These are phyloP conservation scores for Senna tora DNA, from an alignment of 306 rosid genomes.

Conservation along the genomic window DNA sequence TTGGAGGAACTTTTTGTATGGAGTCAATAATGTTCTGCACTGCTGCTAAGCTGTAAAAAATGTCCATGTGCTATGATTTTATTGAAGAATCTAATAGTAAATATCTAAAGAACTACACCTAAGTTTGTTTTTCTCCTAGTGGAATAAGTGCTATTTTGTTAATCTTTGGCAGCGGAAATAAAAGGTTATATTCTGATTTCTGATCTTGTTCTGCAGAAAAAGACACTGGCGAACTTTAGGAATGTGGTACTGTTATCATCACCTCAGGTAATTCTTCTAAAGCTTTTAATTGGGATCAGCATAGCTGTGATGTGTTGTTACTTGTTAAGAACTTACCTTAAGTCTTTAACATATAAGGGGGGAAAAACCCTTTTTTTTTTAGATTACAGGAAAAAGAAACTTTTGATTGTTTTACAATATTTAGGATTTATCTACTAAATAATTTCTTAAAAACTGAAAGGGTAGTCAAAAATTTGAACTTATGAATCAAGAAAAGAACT, in stretches of 20 bases:
- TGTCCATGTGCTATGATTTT: no score
- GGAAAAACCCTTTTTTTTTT: no score
- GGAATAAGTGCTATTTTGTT: slow-evolving; percentile 4
- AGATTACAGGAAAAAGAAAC: neutral
- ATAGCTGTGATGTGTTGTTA: neutral
- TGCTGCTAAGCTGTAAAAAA: no score
- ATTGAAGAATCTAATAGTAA: no score
- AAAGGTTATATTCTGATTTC: neutral
- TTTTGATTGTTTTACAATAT: slow-evolving; percentile 24
- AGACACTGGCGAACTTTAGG: slow-evolving; percentile 50
- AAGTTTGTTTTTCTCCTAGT: neutral
- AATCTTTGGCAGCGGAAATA: slow-evolving; percentile 3
- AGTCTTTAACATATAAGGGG: no score
- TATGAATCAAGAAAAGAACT: neutral
- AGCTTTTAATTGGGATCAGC: slow-evolving; percentile 15
- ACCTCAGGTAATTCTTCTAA: slow-evolving; percentile 53
- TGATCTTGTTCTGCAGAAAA: slow-evolving; percentile 40
- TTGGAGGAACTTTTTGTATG: no score
- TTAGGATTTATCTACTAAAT: slow-evolving; percentile 9
- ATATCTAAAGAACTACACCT: no score
- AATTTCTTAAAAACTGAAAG: slow-evolving; percentile 17
- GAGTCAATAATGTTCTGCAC: no score
- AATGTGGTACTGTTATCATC: slow-evolving; percentile 55
- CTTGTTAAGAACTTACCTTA: neutral
- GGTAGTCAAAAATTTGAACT: slow-evolving; percentile 15